Evolutionary conservation across 1,284 basidiomycete genomes (phyloP).

Genomic region (Coriolopsis trogii): DNA sequence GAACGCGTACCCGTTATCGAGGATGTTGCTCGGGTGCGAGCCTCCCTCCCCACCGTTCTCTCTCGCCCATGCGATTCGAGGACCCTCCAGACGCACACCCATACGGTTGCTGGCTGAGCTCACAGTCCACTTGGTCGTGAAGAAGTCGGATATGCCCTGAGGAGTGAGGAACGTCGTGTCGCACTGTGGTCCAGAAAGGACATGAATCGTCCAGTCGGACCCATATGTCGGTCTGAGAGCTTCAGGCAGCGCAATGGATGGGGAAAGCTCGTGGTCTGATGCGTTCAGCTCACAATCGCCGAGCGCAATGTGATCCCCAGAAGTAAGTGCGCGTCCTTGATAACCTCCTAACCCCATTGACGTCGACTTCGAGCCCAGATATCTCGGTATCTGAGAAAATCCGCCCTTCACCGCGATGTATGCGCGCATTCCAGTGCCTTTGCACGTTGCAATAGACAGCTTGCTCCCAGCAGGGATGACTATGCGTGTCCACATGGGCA

Average conservation of each 20-base stretch:
- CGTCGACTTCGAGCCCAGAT: conserved; percentile 66
- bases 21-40: conserved; percentile 72
- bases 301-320: conserved; percentile 48
- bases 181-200: conserved; percentile 66
- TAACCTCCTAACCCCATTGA: conserved; percentile 65
- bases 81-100: conserved; percentile 53
- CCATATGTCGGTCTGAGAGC: conserved; percentile 48
- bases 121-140: conserved; percentile 52
- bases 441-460: conserved; percentile 43
- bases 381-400: conserved; percentile 58
- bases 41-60: conserved; percentile 70
- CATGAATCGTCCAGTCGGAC: conserved; percentile 53
- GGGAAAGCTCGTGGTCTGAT: background rate
- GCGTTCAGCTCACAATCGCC: conserved; percentile 32
- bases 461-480: conserved; percentile 47
- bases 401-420: conserved; percentile 66
- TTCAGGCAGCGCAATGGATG: conserved; percentile 21
- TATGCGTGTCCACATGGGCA: conserved; percentile 53
- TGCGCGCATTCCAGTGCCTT: conserved; percentile 45
- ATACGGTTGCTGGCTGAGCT: conserved; percentile 63
- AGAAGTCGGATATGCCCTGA: conserved; percentile 51
- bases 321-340: conserved; percentile 58
- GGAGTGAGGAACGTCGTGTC: conserved; percentile 58
- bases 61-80: conserved; percentile 62
- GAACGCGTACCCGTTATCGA: conserved; percentile 68